phyloP scores from a whole-genome alignment of 306 rosid species.

The Trifolium repens region DNA sequence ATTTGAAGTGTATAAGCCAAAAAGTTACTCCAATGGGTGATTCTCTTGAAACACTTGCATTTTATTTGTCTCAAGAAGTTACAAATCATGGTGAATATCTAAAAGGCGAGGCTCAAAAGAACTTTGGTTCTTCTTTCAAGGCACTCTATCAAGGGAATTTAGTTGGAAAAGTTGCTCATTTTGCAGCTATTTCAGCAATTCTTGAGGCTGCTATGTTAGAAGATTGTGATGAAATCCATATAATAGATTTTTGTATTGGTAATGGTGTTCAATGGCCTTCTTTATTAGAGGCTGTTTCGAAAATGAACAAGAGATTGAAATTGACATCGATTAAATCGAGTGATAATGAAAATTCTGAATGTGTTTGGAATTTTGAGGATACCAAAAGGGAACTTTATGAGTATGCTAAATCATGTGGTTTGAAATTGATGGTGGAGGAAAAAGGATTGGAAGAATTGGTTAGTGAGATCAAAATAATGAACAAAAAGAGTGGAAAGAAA shows the following conservation, averaged over 20 bases:
- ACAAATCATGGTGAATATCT: constrained; percentile 44
- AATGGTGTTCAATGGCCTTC: constrained; percentile 63
- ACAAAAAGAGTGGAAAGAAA: constrained; percentile 47
- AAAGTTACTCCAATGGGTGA: constrained; percentile 59
- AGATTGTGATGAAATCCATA: constrained; percentile 55
- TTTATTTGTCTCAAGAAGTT: constrained; percentile 49
- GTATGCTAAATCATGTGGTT: constrained; percentile 53
- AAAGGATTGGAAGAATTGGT: constrained; percentile 52
- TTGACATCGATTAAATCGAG: constrained; percentile 59
- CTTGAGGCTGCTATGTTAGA: constrained; percentile 55
- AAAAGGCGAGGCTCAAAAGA: constrained; percentile 58
- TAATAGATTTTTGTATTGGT: constrained; percentile 59
- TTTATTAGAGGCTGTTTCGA: constrained; percentile 51
- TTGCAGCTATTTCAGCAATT: constrained; percentile 57
- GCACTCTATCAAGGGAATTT: constrained; percentile 58
- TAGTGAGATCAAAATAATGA: constrained; percentile 50
- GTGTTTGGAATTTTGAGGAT: constrained; percentile 49
- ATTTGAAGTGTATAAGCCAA: constrained; percentile 52
- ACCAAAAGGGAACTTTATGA: constrained; percentile 48
- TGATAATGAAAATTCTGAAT: constrained; percentile 40
- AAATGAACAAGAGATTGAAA: constrained; percentile 45
- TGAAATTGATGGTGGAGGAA: constrained; percentile 60
- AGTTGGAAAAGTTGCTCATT: constrained; percentile 57
- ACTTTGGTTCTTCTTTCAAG: constrained; percentile 41
- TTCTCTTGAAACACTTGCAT: constrained; percentile 58